phyloP scores from a whole-genome alignment of 495 filamentous ascomycete species.

The Aspergillus funiculosus region DNA sequence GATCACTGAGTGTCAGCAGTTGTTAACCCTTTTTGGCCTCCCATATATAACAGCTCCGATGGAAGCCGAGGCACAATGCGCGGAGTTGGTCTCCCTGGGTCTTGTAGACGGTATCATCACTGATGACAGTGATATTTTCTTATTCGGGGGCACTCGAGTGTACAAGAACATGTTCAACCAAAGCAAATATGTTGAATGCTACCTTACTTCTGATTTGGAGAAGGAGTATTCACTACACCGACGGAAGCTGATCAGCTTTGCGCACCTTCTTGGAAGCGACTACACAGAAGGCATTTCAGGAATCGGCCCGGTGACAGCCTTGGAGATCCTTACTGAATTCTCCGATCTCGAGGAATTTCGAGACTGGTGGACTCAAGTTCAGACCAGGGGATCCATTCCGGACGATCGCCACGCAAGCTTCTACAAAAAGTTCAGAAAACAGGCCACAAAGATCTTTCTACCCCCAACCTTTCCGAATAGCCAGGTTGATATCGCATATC shows the following conservation, averaged over 20 bases:
- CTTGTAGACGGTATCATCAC: constrained; percentile 98
- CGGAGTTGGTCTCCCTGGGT: constrained; percentile 75
- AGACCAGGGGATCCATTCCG: constrained; percentile 44
- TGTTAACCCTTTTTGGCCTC: constrained; percentile 83
- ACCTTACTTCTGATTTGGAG: constrained; percentile 79
- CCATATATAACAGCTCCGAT: constrained; percentile 96
- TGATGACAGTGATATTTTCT: constrained; percentile 93
- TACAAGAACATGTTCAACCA: constrained; percentile 99
- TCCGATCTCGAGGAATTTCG: constrained; percentile 60
- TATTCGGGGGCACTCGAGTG: constrained; percentile 91
- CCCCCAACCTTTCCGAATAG: constrained; percentile 69
- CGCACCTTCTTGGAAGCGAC: constrained; percentile 85
- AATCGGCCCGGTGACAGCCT: constrained; percentile 85
- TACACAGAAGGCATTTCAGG: constrained; percentile 90
- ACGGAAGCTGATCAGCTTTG: constrained; percentile 75
- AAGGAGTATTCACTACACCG: constrained; percentile 82
- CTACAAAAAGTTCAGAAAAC: constrained; percentile 75
- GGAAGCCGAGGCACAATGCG: constrained; percentile 98
- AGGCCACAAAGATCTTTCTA: constrained; percentile 79
- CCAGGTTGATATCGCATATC: constrained; percentile 73
- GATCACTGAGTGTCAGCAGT: constrained; percentile 89
- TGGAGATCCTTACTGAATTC: constrained; percentile 93
- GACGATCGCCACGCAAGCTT: constrained; percentile 51
- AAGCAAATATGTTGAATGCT: constrained; percentile 96
- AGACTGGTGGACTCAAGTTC: constrained; percentile 81